These are phyloP conservation scores for Mortierella sp. DNA, from an alignment of 371 early-diverging fungal genomes.

Conservation along the genomic window DNA sequence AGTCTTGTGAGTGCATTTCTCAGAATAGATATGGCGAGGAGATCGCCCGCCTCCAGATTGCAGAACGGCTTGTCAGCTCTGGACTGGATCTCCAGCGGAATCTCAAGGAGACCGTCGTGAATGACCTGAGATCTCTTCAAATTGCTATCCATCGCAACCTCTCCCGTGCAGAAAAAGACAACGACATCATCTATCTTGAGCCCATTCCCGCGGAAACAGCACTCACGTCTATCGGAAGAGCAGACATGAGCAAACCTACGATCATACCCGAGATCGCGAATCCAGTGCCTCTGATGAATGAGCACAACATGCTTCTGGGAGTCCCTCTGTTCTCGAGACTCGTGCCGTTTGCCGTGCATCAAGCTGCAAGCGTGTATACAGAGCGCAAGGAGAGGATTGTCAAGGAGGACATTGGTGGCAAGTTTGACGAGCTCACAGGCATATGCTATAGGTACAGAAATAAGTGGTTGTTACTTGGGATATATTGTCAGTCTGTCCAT, in stretches of 20 bases:
- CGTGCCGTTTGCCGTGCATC: slow-evolving; percentile 93
- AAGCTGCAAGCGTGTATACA: slow-evolving; percentile 84
- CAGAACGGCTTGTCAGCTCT: slow-evolving; percentile 63
- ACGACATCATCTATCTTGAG: slow-evolving; percentile 89
- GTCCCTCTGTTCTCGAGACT: slow-evolving; percentile 83
- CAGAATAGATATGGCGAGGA: slow-evolving; percentile 87
- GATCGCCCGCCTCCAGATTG: slow-evolving; percentile 76
- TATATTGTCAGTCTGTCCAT: no score
- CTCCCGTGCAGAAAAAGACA: slow-evolving; percentile 85
- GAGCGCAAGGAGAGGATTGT: slow-evolving; percentile 80
- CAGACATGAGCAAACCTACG: slow-evolving; percentile 67
- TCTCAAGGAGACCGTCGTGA: slow-evolving; percentile 54
- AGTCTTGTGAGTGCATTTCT: slow-evolving; percentile 74
- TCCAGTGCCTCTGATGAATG: slow-evolving; percentile 59
- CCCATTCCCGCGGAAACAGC: slow-evolving; percentile 72
- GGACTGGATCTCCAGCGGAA: slow-evolving; percentile 55
- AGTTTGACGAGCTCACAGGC: slow-evolving; percentile 71
- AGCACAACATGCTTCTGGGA: slow-evolving; percentile 63
- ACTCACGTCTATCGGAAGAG: slow-evolving; percentile 72
- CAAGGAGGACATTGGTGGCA: slow-evolving; percentile 68
- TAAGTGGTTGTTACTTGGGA: no score
- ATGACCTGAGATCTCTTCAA: slow-evolving; percentile 59
- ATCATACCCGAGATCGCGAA: slow-evolving; percentile 61
- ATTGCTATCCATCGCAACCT: slow-evolving; percentile 68
- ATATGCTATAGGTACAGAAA: slow-evolving; percentile 64